phyloP scores from a whole-genome alignment of 306 rosid genomes.

The Coriaria nepalensis region DNA sequence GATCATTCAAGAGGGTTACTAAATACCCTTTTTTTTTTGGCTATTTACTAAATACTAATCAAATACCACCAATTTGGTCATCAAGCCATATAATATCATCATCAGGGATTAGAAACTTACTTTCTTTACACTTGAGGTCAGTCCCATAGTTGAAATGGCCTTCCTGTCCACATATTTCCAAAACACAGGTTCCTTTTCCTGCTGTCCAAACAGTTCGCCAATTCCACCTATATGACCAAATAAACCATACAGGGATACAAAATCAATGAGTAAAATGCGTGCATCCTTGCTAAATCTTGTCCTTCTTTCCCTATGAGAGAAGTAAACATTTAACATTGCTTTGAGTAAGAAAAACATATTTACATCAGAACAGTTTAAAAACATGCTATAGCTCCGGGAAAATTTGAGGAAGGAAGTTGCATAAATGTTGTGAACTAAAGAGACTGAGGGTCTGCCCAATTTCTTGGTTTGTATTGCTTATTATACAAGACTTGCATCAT shows the following conservation, averaged over 20 bases:
- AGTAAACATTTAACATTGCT: too few relatives aligned
- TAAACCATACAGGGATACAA: slow-evolving; percentile 1
- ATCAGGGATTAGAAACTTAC: slow-evolving; percentile 17
- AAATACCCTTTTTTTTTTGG: too few relatives aligned
- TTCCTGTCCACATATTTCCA: slow-evolving; percentile 61
- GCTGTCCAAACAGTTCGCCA: slow-evolving; percentile 22
- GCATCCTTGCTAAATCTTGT: not conserved
- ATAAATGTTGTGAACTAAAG: too few relatives aligned
- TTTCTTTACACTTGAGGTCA: slow-evolving; percentile 86
- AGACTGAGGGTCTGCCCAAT: too few relatives aligned
- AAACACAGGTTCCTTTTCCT: slow-evolving; percentile 27
- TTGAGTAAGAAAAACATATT: too few relatives aligned
- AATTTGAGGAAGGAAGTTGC: too few relatives aligned
- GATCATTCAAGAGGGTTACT: too few relatives aligned
- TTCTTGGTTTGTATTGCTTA: too few relatives aligned
- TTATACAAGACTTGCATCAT: too few relatives aligned
- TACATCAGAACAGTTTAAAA: too few relatives aligned
- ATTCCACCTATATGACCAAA: slow-evolving; percentile 27
- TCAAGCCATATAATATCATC: not conserved
- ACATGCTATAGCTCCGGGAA: too few relatives aligned
- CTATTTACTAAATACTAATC: not conserved
- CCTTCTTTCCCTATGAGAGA: too few relatives aligned
- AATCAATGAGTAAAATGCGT: not conserved
- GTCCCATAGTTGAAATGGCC: slow-evolving; percentile 56
- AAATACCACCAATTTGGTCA: not conserved